Evolutionary conservation across 106 monocot species (phyloP), one percentile per base, ranked within the genome.

Genomic region (Platanthera zijinensis): DNA sequence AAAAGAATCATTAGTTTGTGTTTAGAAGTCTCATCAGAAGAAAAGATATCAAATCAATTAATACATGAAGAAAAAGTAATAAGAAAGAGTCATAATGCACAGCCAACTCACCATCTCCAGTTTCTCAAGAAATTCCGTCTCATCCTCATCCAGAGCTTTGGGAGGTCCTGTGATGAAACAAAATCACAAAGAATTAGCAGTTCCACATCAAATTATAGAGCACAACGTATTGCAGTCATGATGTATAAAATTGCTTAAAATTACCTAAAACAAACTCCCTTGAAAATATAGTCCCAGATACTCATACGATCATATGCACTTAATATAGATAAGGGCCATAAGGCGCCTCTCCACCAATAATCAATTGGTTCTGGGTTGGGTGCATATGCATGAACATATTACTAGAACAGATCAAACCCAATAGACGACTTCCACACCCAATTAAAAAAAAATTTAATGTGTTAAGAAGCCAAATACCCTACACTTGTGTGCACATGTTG

Each of bases 121-220:
- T 64, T 84, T 97, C 71, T 97, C 96, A 22, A 93, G 76, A 88
- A 97, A 97, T 48, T 97, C 96, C 19, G 80, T 97, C 80, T 97
- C 96, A 77, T 97, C 96, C 71, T 93, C 96, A 72, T 97, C 96
- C 63, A 97, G 80, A 73, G 96, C 96, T 86, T 97, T 97, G 18
- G 96, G 96, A 62, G 96, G 93, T 76, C 96, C 96, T 97, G 86
- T 63, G 74, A 84, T 57, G 68, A 75, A 73, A 78, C 81, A 47
- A 63, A 59, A 13, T 73, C 51, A 10, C 5, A 5, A 70, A 70
- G 48, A 14, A 70, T 46, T 3, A 66, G 32, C 32, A 5, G 32
- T 66, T 66, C 32, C 17, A 19, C 30, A 25, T 32, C 66, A 64
- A 22, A 3, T 8, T 1, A 64, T 28, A 15, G 18, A 57, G 57